Evolutionary conservation across 331 rosid species (phyloP).

Genomic region (Pyracantha coccinea): DNA sequence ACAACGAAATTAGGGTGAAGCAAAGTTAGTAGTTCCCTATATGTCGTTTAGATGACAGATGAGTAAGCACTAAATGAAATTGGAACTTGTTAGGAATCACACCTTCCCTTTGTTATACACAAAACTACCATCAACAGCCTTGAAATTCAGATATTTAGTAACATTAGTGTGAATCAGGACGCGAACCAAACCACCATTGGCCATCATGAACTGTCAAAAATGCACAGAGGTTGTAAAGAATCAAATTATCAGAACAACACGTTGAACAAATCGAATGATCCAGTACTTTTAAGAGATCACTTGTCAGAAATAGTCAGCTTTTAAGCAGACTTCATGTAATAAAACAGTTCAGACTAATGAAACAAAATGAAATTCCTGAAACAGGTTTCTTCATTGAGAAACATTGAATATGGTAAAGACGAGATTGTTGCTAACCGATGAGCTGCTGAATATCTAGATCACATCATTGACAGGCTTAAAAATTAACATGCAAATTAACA

Average conservation of each 20-base stretch:
- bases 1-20: background rate
- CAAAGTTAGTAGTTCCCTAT: background rate
- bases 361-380: background rate
- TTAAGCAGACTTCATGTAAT: background rate
- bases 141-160: slow-evolving; percentile 31
- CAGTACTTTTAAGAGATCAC: background rate
- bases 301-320: background rate
- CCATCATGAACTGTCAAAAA: slow-evolving; percentile 30
- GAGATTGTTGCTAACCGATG: background rate
- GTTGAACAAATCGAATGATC: background rate
- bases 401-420: background rate
- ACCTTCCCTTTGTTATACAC: slow-evolving; percentile 40
- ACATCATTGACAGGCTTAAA: background rate
- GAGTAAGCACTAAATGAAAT: background rate
- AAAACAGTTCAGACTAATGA: background rate
- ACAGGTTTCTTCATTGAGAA: background rate
- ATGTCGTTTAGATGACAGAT: background rate
- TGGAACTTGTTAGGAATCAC: background rate
- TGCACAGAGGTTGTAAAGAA: background rate
- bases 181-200: slow-evolving; percentile 29
- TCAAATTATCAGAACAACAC: background rate
- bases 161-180: slow-evolving; percentile 37
- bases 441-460: background rate
- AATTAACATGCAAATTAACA: background rate
- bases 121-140: slow-evolving; percentile 33